Conservation (phyloP, 805 yeast genomes). For the Candida golubevii region DNA sequence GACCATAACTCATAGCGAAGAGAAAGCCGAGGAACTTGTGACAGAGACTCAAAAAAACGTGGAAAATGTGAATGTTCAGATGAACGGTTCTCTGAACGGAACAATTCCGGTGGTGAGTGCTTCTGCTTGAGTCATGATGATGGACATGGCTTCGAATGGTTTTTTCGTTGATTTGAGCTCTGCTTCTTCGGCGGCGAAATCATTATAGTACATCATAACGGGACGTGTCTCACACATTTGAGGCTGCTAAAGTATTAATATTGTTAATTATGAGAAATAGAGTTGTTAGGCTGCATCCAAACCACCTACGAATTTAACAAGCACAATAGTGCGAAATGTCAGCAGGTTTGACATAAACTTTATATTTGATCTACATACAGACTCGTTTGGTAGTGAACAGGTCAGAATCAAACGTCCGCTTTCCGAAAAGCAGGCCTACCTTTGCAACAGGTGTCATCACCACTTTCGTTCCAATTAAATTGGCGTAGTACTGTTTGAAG, state of each 20-base stretch:
- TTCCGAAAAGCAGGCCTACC: constrained; percentile 14
- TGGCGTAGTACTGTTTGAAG: constrained; percentile 19
- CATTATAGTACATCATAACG: no score
- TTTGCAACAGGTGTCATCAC: constrained; percentile 12
- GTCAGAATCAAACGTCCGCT: constrained; percentile 12
- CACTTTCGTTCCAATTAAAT: constrained; percentile 17
- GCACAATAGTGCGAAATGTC: no score
- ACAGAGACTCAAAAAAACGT: constrained; percentile 6
- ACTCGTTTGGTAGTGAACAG: constrained; percentile 7
- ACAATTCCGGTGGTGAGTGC: constrained; percentile 17
- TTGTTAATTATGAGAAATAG: not conserved
- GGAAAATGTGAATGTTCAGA: constrained; percentile 2
- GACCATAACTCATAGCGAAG: constrained; percentile 31
- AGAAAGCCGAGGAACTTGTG: constrained; percentile 25
- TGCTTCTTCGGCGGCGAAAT: no score
- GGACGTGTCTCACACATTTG: no score
- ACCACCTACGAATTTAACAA: no score
- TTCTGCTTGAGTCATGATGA: constrained; percentile 9
- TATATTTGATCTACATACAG: constrained; percentile 2
- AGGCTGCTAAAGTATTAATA: not conserved
- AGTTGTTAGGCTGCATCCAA: no score
- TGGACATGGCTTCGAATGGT: no score
- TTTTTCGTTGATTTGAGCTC: no score
- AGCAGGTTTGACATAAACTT: not conserved
- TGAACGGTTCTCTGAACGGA: constrained; percentile 14